Percentiles rank a stretch among this genome's conserved stretches.
Conservation (phyloP, 2,329 filamentous ascomycete species). For the Camillea tinctor region DNA sequence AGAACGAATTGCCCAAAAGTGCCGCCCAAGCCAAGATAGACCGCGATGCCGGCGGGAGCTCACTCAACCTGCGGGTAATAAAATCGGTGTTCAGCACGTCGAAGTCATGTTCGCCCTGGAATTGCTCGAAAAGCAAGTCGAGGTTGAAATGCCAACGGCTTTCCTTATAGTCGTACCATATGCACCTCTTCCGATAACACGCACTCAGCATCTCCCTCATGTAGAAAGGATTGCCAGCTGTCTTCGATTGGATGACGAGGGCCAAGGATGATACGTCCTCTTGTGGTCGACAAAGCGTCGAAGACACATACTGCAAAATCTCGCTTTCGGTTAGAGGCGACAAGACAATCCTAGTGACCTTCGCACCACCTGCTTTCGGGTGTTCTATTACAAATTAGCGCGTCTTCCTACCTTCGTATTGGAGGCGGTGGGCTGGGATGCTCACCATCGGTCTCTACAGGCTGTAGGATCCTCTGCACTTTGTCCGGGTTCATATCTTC, state of each 20-base stretch:
- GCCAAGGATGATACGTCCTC: constrained; percentile 76
- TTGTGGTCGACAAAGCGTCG: constrained; percentile 71
- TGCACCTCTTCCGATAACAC: constrained; percentile 81
- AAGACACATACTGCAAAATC: constrained; percentile 77
- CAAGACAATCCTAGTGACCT: constrained; percentile 69
- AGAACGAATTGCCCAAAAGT: constrained; percentile 78
- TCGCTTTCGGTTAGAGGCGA: constrained; percentile 74
- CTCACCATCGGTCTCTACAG: constrained; percentile 53
- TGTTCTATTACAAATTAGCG: constrained; percentile 37
- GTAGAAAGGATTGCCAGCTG: constrained; percentile 85
- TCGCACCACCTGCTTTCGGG: constrained; percentile 47
- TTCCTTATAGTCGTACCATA: constrained; percentile 86
- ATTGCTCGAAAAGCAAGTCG: constrained; percentile 82
- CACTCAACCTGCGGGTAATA: constrained; percentile 72
- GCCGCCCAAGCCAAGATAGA: constrained; percentile 85
- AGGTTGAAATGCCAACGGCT: constrained; percentile 83
- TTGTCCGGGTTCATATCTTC: constrained; percentile 60
- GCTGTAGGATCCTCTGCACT: constrained; percentile 54
- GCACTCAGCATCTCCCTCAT: constrained; percentile 87
- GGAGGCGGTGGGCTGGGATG: background rate
- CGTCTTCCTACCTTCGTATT: background rate
- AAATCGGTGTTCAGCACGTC: constrained; percentile 81
- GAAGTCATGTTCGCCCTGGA: constrained; percentile 74
- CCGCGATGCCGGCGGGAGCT: constrained; percentile 71
- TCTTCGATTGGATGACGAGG: constrained; percentile 85